Evolutionary conservation across 2,329 filamentous ascomycete genomes (phyloP), one percentile per base, ranked within the genome.

Genomic region (Clarireedia homoeocarpa): DNA sequence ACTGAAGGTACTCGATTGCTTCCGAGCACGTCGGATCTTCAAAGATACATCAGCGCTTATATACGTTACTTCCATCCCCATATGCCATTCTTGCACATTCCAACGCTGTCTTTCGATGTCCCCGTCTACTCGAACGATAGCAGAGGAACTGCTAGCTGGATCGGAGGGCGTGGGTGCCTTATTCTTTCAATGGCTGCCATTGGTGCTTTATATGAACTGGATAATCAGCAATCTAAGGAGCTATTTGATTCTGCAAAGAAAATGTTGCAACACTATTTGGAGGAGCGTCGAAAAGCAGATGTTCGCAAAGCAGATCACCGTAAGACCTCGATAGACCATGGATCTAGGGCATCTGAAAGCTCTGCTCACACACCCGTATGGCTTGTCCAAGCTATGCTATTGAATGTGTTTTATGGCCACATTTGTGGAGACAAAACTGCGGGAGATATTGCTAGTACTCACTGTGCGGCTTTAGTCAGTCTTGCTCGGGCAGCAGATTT

Each of bases 381-480:
- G 91, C 79, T 99, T 26, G 91, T 97, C 15, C 94, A 97, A 71
- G 90, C 92, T 0, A 97, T 97, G 92, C 77, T 97, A 7, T 78
- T 99, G 51, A 97, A 96, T 68, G 89, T 97, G 39, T 88, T 96
- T 15, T 97, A 96, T 69, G 92, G 92, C 14, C 89, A 96, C 71
- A 95, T 95, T 63, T 95, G 91, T 69, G 90, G 89, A 39, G 92
- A 97, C 70, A 92, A 95, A 73, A 86, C 84, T 53, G 88, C 90
- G 23, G 90, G 89, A 58, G 91, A 96, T 69, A 95, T 95, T 66
- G 92, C 92, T 1, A 91, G 87, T 61, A 96, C 89, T 1, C 92
- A 97, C 69, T 95, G 89, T 69, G 89, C 91, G 6, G 89, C 91
- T 20, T 75, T 99, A 44, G 90, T 96, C 53, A 95, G 90, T 69